Evolutionary conservation across 345 rosid species (phyloP), one percentile per base, ranked within the genome.

Genomic region (Populus davidiana): DNA sequence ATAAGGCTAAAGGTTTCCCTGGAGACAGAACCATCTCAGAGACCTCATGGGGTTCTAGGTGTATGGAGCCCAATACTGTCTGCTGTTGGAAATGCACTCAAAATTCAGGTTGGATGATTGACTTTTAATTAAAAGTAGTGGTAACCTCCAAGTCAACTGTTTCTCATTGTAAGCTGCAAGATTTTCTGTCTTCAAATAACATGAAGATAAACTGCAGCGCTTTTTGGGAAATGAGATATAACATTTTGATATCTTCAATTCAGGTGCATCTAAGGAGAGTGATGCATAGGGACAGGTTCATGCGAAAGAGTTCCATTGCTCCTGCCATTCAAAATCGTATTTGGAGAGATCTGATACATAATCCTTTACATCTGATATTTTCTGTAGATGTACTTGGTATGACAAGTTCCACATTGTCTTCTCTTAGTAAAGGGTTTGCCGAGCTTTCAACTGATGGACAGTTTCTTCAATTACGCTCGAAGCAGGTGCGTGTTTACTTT

Each of bases 361-460:
- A 96, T 85, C 99, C 99, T 68, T 79, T 96, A 68, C 98, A 93
- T 84, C 84, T 96, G 77, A 77, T 96, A 74, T 93, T 93, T 88
- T 96, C 99, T 61, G 92, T 96, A 27, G 97, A 96, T 86, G 97
- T 96, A 61, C 92, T 96, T 84, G 99, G 99, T 35, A 93, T 96
- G 98, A 90, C 99, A 76, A 93, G 99, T 88, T 96, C 98, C 64
- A 93, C 99, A 66, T 73, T 96, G 91, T 91, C 99, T 75, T 93
- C 99, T 81, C 89, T 96, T 69, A 86, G 99, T 88, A 93, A 88
- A 87, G 99, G 99, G 67, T 93, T 96, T 82, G 99, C 99, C 2
- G 95, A 91, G 89, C 97, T 96, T 81, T 96, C 99, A 67, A 92
- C 98, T 71, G 99, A 96, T 86, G 98, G 96, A 59, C 97, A 91